Base-by-base conservation (phyloP, 257 asterid genomes). In the Knoxia roxburghii region DNA sequence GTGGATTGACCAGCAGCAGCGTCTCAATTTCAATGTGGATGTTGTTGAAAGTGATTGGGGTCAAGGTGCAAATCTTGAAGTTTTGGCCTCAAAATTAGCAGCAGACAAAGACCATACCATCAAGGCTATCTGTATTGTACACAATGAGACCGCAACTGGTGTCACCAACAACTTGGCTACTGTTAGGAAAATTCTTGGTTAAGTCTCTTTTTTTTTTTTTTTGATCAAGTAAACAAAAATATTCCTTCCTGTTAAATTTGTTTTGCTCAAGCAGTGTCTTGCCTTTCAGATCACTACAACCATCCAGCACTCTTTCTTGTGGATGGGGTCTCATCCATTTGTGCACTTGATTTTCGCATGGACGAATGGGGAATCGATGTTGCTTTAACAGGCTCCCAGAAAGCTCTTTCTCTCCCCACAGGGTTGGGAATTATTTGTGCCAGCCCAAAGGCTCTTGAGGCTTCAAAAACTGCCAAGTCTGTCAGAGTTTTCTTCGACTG, bases 41-140 rank as follows among this genome's bases (percentile, higher is more conserved):
- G 97, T 94, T 20, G 85, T 94, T 37, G 99, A 94, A 67, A 94
- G 99, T 64, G 97, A 90, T 0, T 94, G 99, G 99, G 99, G 97
- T 0, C 82, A 72, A 65, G 99, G 99, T 55, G 97, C 99, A 35
- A 64, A 94, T 61, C 97, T 94, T 40, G 93, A 94, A 4, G 67
- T 80, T 59, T 68, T 94, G 77, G 97, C 93, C 55, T 78, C 95
- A 2, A 94, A 94, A 72, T 61, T 94, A 9, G 95, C 95, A 13
- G 92, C 73, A 45, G 99, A 94, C 48, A 79, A 51, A 49, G 82
- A 81, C 0, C 96, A 94, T 57, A 85, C 95, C 56, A 94, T 94
- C 65, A 94, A 94, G 94, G 99, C 99, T 45, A 61, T 94, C 49
- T 94, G 99, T 83, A 94, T 94, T 27, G 99, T 94, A 39, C 97